phyloP scores from a whole-genome alignment of 352 stramenopile genomes.

The Pythium aquatile region DNA sequence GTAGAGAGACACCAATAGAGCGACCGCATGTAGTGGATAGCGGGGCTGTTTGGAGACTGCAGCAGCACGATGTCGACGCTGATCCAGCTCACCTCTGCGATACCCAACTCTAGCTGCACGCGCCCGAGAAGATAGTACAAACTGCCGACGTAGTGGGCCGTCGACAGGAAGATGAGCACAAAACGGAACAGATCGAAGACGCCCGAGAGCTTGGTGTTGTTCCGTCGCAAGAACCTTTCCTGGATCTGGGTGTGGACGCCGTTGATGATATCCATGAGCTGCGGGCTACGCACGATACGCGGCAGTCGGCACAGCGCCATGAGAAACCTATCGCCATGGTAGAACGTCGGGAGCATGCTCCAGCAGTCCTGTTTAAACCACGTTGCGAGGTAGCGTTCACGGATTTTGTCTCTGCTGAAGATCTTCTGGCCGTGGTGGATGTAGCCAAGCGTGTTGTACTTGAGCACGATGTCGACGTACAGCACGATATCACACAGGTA shows the following conservation, averaged over 20 bases:
- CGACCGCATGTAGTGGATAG: slow-evolving; percentile 69
- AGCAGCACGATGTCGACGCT: slow-evolving; percentile 49
- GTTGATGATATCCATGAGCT: slow-evolving; percentile 27
- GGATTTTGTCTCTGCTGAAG: slow-evolving; percentile 20
- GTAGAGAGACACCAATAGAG: slow-evolving; percentile 78
- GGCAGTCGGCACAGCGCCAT: slow-evolving; percentile 27
- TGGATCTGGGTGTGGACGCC: slow-evolving; percentile 28
- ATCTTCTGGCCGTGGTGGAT: slow-evolving; percentile 29
- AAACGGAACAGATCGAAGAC: slow-evolving; percentile 36
- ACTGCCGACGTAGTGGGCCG: slow-evolving; percentile 31
- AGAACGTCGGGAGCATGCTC: slow-evolving; percentile 31
- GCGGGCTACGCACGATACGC: slow-evolving; percentile 27
- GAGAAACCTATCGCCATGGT: slow-evolving; percentile 21
- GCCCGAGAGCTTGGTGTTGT: slow-evolving; percentile 27
- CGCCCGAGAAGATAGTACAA: slow-evolving; percentile 31
- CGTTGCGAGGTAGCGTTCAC: slow-evolving; percentile 22
- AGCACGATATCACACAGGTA: slow-evolving; percentile 25
- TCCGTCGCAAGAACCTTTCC: slow-evolving; percentile 25
- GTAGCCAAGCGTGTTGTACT: slow-evolving; percentile 21
- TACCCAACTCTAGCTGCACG: slow-evolving; percentile 22
- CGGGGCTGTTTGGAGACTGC: slow-evolving; percentile 46
- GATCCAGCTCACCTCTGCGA: slow-evolving; percentile 47
- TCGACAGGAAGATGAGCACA: slow-evolving; percentile 32
- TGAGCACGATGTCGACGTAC: slow-evolving; percentile 29
- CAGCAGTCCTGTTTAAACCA: slow-evolving; percentile 32